Conservation (phyloP, 495 filamentous ascomycete species). For the Hyaloscypha bicolor region DNA sequence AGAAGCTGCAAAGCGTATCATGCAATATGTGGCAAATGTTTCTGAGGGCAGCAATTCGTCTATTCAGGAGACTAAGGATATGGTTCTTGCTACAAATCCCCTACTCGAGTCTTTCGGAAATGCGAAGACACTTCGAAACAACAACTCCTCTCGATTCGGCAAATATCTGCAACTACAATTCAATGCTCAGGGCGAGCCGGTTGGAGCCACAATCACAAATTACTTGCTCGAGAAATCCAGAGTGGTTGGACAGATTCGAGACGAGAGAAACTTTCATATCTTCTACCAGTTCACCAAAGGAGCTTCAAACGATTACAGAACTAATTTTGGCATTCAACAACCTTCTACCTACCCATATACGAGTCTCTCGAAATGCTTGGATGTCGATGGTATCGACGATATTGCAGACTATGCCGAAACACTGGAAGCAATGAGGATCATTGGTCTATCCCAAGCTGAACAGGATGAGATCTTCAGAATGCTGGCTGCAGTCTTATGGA, state of each 20-base stretch:
- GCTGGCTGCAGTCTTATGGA: constrained; percentile 90
- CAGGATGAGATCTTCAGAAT: constrained; percentile 98
- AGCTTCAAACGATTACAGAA: constrained; percentile 81
- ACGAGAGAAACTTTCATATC: constrained; percentile 99
- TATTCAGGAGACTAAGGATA: constrained; percentile 98
- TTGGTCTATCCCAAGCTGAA: constrained; percentile 84
- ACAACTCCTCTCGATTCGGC: constrained; percentile 97
- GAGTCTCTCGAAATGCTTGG: constrained; percentile 87
- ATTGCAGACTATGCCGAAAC: constrained; percentile 89
- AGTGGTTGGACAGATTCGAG: constrained; percentile 92
- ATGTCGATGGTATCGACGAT: constrained; percentile 94
- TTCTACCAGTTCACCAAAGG: constrained; percentile 99
- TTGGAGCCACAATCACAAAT: constrained; percentile 97
- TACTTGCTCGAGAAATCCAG: constrained; percentile 95
- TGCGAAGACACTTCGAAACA: constrained; percentile 96
- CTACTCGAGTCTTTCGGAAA: constrained; percentile 97
- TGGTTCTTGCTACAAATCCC: constrained; percentile 98
- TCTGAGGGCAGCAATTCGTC: constrained; percentile 86
- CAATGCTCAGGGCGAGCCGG: constrained; percentile 88
- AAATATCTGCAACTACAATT: constrained; percentile 99
- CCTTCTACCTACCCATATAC: constrained; percentile 96
- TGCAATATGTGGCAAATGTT: constrained; percentile 99
- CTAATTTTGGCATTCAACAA: constrained; percentile 84
- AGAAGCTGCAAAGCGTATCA: constrained; percentile 98
- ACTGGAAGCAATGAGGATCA: constrained; percentile 89